Evolutionary conservation across 1,139 yeast species (phyloP).

Genomic region (Yamadazyma dendronema): DNA sequence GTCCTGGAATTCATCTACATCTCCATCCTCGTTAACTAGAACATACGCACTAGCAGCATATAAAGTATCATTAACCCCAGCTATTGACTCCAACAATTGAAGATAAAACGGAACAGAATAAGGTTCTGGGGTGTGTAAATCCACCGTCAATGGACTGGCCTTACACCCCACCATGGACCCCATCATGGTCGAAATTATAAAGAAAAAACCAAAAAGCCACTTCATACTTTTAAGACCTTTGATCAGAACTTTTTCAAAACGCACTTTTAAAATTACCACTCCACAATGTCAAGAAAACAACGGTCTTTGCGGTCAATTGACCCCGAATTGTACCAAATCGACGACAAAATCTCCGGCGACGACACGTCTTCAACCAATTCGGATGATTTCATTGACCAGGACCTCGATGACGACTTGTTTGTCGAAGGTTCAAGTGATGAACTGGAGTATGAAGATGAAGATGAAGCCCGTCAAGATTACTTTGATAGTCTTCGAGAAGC

Average conservation of each 20-base stretch:
- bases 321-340: background rate
- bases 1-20: conserved; percentile 26
- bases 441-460: conserved; percentile 4
- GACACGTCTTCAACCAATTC: background rate
- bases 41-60: conserved; percentile 47
- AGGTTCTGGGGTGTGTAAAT: conserved; percentile 3
- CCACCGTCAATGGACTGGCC: background rate
- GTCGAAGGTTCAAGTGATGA: conserved; percentile 6
- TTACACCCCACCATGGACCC: background rate
- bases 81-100: conserved; percentile 54
- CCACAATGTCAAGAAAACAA: background rate
- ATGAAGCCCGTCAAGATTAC: conserved; percentile 3
- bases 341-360: background rate
- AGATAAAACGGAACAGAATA: conserved; percentile 27
- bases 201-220: too few relatives aligned
- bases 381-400: background rate
- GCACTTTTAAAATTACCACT: background rate
- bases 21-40: conserved; percentile 21
- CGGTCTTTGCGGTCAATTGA: background rate
- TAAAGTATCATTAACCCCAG: conserved; percentile 47
- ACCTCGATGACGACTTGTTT: background rate
- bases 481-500: conserved; percentile 5
- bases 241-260: too few relatives aligned
- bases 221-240: too few relatives aligned
- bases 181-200: too few relatives aligned